These are phyloP conservation scores for Heritiera fomes DNA, from an alignment of 345 rosid genomes.

Conservation along the genomic window DNA sequence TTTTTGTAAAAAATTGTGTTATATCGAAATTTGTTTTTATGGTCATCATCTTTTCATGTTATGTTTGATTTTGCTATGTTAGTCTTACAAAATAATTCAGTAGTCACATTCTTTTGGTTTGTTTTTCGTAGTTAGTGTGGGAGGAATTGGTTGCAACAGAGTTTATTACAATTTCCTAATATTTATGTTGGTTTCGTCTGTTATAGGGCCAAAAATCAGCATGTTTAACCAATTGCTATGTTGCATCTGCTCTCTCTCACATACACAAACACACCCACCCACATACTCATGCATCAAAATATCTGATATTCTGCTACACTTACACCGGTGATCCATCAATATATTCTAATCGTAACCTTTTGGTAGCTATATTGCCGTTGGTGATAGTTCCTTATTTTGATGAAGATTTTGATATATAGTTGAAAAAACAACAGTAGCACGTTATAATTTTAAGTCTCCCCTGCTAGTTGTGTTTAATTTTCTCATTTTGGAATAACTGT, in stretches of 20 bases:
- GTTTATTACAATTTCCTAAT: neutral
- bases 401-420: neutral
- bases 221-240: neutral
- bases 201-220: neutral
- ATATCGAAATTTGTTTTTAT: neutral
- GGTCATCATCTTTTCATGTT: neutral
- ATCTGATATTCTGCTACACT: neutral
- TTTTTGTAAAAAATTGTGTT: neutral
- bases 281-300: too few species aligned
- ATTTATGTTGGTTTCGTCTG: neutral
- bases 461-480: slow-evolving; percentile 7
- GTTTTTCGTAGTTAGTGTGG: neutral
- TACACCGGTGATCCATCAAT: neutral
- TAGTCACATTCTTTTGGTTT: slow-evolving; percentile 2
- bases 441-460: neutral
- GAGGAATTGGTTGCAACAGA: neutral
- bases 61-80: neutral
- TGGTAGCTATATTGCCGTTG: neutral
- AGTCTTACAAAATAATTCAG: slow-evolving; percentile 3
- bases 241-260: neutral
- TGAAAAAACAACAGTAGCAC: neutral
- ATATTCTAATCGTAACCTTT: neutral
- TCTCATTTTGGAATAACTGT: slow-evolving; percentile 24
- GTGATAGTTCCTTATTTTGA: neutral
- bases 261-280: neutral